Conservation (phyloP, 2,329 filamentous ascomycete genomes). For the Monosporascus sp. region DNA sequence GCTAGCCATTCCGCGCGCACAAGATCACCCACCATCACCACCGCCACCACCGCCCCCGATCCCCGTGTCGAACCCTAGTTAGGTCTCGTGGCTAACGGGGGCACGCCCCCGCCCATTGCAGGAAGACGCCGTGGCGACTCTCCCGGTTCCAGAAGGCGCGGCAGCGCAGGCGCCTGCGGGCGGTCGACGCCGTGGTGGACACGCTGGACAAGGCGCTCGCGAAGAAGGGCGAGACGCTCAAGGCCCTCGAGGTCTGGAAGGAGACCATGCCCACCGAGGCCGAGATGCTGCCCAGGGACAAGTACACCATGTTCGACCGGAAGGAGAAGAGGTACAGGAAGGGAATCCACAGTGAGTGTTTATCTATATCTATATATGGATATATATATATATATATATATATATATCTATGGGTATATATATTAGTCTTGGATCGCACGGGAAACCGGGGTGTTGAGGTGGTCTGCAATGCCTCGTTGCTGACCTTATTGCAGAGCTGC, state of each 20-base stretch:
- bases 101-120: constrained; percentile 12
- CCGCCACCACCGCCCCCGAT: too few species aligned
- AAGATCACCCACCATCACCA: background rate
- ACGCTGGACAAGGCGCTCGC: constrained; percentile 74
- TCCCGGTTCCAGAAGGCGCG: constrained; percentile 86
- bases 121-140: constrained; percentile 97
- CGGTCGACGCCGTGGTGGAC: constrained; percentile 82
- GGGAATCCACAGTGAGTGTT: constrained; percentile 87
- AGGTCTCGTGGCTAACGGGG: too few species aligned
- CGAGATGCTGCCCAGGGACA: constrained; percentile 94
- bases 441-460: background rate
- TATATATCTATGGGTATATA: too few species aligned
- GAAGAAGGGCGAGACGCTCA: constrained; percentile 65
- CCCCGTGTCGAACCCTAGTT: background rate
- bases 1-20: background rate
- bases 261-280: constrained; percentile 90
- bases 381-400: constrained; percentile 1
- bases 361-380: background rate
- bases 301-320: constrained; percentile 96
- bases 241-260: constrained; percentile 86
- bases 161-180: constrained; percentile 74
- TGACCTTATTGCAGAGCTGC: constrained; percentile 53
- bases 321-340: constrained; percentile 96
- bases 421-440: too few species aligned
- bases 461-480: constrained; percentile 5